Conservation (phyloP, 2,329 filamentous ascomycete species). For the Penicillium sp. region DNA sequence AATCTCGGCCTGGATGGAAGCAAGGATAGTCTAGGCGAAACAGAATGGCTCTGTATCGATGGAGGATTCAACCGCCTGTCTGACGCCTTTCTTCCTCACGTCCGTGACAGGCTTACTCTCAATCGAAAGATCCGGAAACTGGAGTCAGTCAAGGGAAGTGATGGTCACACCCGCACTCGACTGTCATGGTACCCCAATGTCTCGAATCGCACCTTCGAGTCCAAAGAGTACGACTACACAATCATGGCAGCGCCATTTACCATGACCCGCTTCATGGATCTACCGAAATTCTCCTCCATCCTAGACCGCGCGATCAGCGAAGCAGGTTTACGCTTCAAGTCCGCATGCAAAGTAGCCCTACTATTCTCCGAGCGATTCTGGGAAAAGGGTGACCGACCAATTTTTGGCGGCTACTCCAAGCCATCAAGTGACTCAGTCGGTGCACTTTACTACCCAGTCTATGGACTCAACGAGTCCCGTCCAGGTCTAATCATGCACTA, state of each 20-base stretch:
- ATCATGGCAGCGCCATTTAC: constrained; percentile 43
- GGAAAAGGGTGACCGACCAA: constrained; percentile 33
- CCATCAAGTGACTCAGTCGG: constrained; percentile 29
- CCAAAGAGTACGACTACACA: constrained; percentile 41
- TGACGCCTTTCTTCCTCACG: constrained; percentile 37
- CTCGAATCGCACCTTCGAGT: constrained; percentile 25
- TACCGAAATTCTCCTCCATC: constrained; percentile 37
- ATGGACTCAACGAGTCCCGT: constrained; percentile 33
- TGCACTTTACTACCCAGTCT: constrained; percentile 35
- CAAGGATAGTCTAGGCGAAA: constrained; percentile 26
- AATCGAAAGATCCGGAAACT: constrained; percentile 28
- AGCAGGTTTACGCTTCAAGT: constrained; percentile 32
- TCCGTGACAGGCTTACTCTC: constrained; percentile 27
- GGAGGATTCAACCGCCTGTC: constrained; percentile 39
- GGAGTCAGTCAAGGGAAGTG: constrained; percentile 11
- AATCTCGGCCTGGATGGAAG: constrained; percentile 35
- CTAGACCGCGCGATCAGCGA: constrained; percentile 26
- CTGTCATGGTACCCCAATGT: constrained; percentile 27
- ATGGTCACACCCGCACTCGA: constrained; percentile 16
- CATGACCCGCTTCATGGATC: constrained; percentile 40
- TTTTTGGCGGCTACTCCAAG: constrained; percentile 33
- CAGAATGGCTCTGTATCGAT: constrained; percentile 33
- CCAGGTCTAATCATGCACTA: constrained; percentile 37
- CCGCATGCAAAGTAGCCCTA: constrained; percentile 36
- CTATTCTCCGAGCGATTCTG: constrained; percentile 37